A percentile compares a stretch with the other conserved stretches of the same genome.
Conservation (phyloP, 257 asterid species). For the Solanum chaucha region DNA sequence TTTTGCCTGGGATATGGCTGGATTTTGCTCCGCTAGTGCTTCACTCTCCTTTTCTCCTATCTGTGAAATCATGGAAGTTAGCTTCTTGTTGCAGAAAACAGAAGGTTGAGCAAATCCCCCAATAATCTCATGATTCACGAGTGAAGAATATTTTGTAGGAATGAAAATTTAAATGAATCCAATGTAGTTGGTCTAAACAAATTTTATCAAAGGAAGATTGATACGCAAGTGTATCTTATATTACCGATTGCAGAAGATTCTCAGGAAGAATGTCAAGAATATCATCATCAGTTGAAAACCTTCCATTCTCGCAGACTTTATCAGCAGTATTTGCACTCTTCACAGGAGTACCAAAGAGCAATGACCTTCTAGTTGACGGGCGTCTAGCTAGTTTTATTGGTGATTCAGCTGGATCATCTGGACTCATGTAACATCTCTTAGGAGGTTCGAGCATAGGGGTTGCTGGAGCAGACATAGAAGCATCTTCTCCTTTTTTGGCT, state of each 20-base stretch:
- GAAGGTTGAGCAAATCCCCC: background rate
- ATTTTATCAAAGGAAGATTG: background rate
- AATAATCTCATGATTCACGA: background rate
- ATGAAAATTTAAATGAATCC: background rate
- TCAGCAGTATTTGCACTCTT: constrained; percentile 16
- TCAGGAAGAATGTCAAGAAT: constrained; percentile 46
- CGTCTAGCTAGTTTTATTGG: constrained; percentile 49
- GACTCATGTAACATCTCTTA: constrained; percentile 62
- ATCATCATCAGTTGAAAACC: constrained; percentile 26
- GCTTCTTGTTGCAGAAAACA: background rate
- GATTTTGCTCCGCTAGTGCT: constrained; percentile 41
- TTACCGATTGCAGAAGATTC: constrained; percentile 59
- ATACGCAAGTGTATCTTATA: background rate
- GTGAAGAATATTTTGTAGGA: background rate
- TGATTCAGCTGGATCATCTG: constrained; percentile 29
- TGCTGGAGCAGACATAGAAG: constrained; percentile 40
- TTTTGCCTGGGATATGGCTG: constrained; percentile 88
- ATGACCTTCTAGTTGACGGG: constrained; percentile 35
- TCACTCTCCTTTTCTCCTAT: constrained; percentile 59
- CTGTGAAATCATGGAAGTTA: constrained; percentile 19
- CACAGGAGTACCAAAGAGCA: constrained; percentile 62
- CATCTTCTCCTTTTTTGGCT: constrained; percentile 49
- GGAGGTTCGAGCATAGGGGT: constrained; percentile 55
- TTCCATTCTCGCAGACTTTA: constrained; percentile 10
- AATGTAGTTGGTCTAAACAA: background rate